Evolutionary conservation across 1,139 yeast species (phyloP).

Genomic region (Nakaseomyces sp.): DNA sequence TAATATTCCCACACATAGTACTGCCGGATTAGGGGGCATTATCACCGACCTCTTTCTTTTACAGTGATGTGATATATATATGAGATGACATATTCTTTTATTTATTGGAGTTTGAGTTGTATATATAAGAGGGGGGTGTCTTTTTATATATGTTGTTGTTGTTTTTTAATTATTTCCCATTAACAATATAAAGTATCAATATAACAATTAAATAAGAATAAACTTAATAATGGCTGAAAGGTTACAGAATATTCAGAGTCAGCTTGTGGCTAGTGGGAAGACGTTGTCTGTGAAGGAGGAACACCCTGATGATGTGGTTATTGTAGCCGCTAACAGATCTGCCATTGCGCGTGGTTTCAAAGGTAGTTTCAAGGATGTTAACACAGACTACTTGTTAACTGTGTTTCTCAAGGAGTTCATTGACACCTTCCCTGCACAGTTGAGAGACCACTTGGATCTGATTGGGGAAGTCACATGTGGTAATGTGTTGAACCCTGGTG

Average conservation of each 20-base stretch:
- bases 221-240: constrained; percentile 34
- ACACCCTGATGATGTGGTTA: constrained; percentile 78
- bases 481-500: constrained; percentile 81
- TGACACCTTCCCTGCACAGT: constrained; percentile 34
- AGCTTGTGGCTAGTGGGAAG: constrained; percentile 37
- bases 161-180: no score
- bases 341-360: constrained; percentile 81
- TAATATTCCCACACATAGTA: no score
- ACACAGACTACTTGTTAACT: constrained; percentile 45
- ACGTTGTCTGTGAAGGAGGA: constrained; percentile 39
- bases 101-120: not conserved
- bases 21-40: not conserved
- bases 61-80: no score
- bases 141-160: no score
- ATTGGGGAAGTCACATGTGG: constrained; percentile 83
- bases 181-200: not conserved
- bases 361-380: constrained; percentile 37
- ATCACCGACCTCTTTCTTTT: no score
- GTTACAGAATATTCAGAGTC: constrained; percentile 51
- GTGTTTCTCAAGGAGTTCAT: constrained; percentile 57
- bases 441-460: constrained; percentile 51
- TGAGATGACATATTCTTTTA: no score
- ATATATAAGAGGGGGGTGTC: no score
- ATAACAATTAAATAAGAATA: not conserved
- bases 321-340: constrained; percentile 81